Evolutionary conservation across 2,329 filamentous ascomycete species (phyloP).

Genomic region (Cladosporium sp.): DNA sequence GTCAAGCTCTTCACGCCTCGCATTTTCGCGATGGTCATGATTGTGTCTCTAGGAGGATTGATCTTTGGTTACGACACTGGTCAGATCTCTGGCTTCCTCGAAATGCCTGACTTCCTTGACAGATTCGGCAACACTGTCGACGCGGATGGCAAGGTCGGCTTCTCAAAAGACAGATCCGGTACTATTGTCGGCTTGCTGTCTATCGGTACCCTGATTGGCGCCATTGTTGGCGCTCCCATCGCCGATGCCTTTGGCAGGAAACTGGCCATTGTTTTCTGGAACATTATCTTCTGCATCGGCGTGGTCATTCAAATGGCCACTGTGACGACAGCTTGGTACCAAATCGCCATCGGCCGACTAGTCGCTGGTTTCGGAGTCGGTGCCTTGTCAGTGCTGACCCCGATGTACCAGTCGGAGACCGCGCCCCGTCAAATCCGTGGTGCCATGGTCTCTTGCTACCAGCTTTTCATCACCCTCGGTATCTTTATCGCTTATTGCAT

Average conservation of each 20-base stretch:
- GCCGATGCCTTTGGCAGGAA: conserved; percentile 60
- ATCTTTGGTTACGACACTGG: conserved; percentile 50
- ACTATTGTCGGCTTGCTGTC: conserved; percentile 59
- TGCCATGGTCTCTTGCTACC: conserved; percentile 60
- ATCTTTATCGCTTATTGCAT: conserved; percentile 52
- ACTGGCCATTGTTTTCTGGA: conserved; percentile 58
- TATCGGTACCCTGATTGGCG: conserved; percentile 56
- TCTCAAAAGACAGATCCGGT: conserved; percentile 58
- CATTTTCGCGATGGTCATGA: conserved; percentile 31
- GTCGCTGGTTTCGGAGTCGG: conserved; percentile 66
- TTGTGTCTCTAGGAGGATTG: conserved; percentile 35
- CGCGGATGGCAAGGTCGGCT: conserved; percentile 29
- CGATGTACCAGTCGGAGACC: conserved; percentile 67
- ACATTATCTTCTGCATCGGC: conserved; percentile 60
- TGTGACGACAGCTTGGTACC: conserved; percentile 53
- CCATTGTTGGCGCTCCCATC: conserved; percentile 55
- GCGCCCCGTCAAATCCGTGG: conserved; percentile 62
- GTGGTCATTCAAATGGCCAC: conserved; percentile 65
- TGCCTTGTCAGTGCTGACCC: conserved; percentile 59
- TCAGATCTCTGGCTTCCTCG: conserved; percentile 59
- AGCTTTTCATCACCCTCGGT: conserved; percentile 66
- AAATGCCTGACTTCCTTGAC: conserved; percentile 53
- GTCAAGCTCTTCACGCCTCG: conserved; percentile 22
- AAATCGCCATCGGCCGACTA: conserved; percentile 61
- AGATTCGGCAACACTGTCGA: conserved; percentile 47